Conservation (phyloP, 495 filamentous ascomycete genomes). For the Aspergillus cavernicola region DNA sequence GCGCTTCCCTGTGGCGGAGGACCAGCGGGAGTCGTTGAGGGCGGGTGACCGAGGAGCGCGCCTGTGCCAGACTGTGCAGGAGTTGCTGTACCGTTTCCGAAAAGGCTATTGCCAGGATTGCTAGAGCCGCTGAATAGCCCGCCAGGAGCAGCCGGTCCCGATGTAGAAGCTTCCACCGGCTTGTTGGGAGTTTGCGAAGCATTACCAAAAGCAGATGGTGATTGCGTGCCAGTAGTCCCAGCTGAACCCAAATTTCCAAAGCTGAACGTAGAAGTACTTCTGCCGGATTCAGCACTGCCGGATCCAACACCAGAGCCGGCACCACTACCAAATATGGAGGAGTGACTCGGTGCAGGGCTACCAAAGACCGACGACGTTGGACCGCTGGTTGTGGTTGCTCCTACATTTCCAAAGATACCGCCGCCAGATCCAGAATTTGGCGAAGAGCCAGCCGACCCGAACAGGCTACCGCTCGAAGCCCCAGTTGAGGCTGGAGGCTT, state of each 20-base stretch:
- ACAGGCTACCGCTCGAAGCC: constrained; percentile 31
- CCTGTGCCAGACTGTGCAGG: constrained; percentile 32
- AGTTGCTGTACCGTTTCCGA: constrained; percentile 37
- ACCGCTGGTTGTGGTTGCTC: constrained; percentile 33
- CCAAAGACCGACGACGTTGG: constrained; percentile 37
- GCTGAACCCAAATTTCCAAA: constrained; percentile 41
- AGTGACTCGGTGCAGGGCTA: constrained; percentile 21
- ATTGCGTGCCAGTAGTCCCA: constrained; percentile 19
- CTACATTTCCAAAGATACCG: constrained; percentile 44
- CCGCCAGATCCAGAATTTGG: constrained; percentile 29
- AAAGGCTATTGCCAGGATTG: constrained; percentile 30
- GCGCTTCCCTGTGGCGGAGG: constrained; percentile 48
- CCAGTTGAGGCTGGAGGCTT: constrained; percentile 28
- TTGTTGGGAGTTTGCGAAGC: constrained; percentile 39
- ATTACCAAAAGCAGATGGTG: constrained; percentile 28
- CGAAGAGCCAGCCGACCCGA: constrained; percentile 34
- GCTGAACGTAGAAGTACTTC: too few relatives aligned
- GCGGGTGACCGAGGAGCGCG: constrained; percentile 39
- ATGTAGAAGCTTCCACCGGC: constrained; percentile 29
- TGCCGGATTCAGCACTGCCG: constrained; percentile 24
- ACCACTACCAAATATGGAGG: constrained; percentile 33
- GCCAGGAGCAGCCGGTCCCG: constrained; percentile 33
- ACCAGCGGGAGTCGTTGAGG: constrained; percentile 62
- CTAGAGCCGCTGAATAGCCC: constrained; percentile 48
- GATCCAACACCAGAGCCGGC: constrained; percentile 20